Percentiles rank a stretch among this genome's conserved stretches.
These are phyloP conservation scores for Schizosaccharomyces versatilis DNA, from an alignment of 1,139 yeast genomes.

Conservation along the genomic window DNA sequence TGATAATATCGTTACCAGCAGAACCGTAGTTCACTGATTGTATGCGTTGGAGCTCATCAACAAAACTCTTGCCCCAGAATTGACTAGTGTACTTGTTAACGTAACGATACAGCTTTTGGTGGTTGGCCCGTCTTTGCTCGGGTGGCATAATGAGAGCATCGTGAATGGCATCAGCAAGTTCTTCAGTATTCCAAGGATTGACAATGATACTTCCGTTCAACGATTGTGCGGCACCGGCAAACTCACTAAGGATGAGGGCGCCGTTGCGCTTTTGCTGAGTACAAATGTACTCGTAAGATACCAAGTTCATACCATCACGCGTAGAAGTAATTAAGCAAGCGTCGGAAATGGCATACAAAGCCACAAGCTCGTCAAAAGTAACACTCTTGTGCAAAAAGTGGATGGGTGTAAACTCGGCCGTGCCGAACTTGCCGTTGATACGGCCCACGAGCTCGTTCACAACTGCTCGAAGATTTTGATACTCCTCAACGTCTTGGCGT, in stretches of 20 bases:
- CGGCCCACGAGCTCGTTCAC: slow-evolving; percentile 93
- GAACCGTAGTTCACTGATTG: neutral
- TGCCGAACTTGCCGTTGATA: slow-evolving; percentile 88
- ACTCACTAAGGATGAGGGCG: slow-evolving; percentile 66
- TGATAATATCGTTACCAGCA: too few relatives aligned
- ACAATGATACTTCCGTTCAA: slow-evolving; percentile 81
- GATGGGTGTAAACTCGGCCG: slow-evolving; percentile 91
- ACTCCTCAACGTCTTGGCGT: slow-evolving; percentile 94
- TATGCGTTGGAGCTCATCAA: slow-evolving; percentile 45
- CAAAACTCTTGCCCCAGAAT: slow-evolving; percentile 94
- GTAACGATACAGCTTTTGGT: slow-evolving; percentile 61
- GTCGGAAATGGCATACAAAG: slow-evolving; percentile 67
- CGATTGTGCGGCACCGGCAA: slow-evolving; percentile 98
- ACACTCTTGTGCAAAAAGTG: slow-evolving; percentile 88
- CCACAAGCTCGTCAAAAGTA: slow-evolving; percentile 72
- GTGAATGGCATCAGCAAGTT: slow-evolving; percentile 60
- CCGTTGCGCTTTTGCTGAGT: slow-evolving; percentile 82
- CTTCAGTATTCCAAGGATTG: slow-evolving; percentile 97
- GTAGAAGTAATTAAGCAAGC: slow-evolving; percentile 86
- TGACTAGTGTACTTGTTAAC: slow-evolving; percentile 83
- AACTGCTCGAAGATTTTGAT: slow-evolving; percentile 76
- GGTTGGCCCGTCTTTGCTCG: slow-evolving; percentile 57
- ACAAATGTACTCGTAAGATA: slow-evolving; percentile 86
- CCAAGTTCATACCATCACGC: slow-evolving; percentile 95
- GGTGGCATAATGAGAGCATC: slow-evolving; percentile 71